Conservation (phyloP, 108 stramenopile genomes). For the Nitzschia sp. region DNA sequence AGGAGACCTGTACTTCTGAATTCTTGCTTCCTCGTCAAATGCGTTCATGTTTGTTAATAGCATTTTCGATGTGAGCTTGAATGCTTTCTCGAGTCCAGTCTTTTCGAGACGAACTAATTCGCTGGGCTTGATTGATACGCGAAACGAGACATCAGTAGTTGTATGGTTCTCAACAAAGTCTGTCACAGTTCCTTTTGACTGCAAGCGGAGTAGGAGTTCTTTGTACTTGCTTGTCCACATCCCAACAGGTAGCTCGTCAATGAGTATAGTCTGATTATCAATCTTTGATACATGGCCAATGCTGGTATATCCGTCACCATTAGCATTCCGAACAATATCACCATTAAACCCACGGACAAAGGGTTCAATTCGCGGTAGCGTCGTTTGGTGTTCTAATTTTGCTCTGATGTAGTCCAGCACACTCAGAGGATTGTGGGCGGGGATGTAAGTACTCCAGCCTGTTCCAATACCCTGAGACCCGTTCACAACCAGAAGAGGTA, state of each 20-base stretch:
- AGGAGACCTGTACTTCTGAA: conserved; percentile 64
- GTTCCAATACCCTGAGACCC: conserved; percentile 94
- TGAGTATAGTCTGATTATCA: conserved; percentile 48
- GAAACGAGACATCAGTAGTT: conserved; percentile 76
- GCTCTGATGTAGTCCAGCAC: conserved; percentile 73
- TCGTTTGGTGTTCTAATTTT: conserved; percentile 47
- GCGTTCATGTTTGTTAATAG: conserved; percentile 90
- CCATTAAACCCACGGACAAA: conserved; percentile 76
- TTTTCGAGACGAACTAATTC: conserved; percentile 53
- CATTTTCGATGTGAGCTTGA: conserved; percentile 64
- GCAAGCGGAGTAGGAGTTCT: conserved; percentile 60
- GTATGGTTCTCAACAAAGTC: conserved; percentile 84
- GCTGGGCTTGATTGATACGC: conserved; percentile 51
- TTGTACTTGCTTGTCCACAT: conserved; percentile 90
- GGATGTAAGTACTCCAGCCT: conserved; percentile 91
- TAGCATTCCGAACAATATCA: conserved; percentile 37
- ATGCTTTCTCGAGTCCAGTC: conserved; percentile 53
- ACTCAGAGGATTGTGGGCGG: conserved; percentile 80
- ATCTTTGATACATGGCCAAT: conserved; percentile 47
- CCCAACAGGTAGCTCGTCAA: conserved; percentile 88
- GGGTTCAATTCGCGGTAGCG: conserved; percentile 53
- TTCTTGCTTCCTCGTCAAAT: conserved; percentile 59
- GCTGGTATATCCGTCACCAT: conserved; percentile 43
- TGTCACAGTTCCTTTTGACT: conserved; percentile 50
- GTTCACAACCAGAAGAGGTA: conserved; percentile 86